A percentile compares a stretch with the other conserved stretches of the same genome.
These are phyloP conservation scores for Fusarium xyrophilum DNA, from an alignment of 2,329 filamentous ascomycete genomes.

Conservation along the genomic window DNA sequence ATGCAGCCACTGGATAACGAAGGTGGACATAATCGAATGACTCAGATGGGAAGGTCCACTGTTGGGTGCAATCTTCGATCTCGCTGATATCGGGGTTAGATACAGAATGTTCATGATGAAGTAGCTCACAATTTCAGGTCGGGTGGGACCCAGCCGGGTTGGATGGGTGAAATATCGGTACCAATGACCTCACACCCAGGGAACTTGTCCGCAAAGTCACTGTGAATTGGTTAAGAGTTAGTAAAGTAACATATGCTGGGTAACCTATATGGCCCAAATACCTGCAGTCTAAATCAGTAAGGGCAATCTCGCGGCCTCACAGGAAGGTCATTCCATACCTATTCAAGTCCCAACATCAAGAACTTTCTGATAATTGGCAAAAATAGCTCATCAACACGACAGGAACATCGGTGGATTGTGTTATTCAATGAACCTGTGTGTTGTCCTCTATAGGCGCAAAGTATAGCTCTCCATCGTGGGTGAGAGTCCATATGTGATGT, in stretches of 20 bases:
- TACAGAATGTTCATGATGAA: no score
- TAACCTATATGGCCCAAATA: background rate
- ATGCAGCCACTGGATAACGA: background rate
- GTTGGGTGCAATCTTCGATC: background rate
- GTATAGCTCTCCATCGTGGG: background rate
- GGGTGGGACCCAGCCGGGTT: background rate
- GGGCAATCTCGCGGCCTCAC: rapidly evolving
- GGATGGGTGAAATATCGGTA: background rate
- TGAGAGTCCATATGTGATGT: background rate
- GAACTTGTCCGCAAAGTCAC: background rate
- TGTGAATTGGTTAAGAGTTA: background rate
- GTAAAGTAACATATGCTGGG: rapidly evolving
- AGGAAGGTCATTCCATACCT: background rate
- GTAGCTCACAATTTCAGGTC: background rate
- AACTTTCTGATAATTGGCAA: background rate
- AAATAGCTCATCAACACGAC: rapidly evolving
- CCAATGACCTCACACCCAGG: background rate
- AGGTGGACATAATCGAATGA: background rate
- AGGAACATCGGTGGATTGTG: rapidly evolving
- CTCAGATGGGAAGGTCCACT: background rate
- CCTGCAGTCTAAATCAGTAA: background rate
- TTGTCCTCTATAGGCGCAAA: background rate
- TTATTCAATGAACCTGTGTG: background rate
- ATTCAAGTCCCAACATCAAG: background rate
- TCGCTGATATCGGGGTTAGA: background rate